A percentile compares a stretch with the other conserved stretches of the same genome.
These are phyloP conservation scores for Stereocaulon alpinum DNA, from an alignment of 495 filamentous ascomycete species.

Conservation along the genomic window DNA sequence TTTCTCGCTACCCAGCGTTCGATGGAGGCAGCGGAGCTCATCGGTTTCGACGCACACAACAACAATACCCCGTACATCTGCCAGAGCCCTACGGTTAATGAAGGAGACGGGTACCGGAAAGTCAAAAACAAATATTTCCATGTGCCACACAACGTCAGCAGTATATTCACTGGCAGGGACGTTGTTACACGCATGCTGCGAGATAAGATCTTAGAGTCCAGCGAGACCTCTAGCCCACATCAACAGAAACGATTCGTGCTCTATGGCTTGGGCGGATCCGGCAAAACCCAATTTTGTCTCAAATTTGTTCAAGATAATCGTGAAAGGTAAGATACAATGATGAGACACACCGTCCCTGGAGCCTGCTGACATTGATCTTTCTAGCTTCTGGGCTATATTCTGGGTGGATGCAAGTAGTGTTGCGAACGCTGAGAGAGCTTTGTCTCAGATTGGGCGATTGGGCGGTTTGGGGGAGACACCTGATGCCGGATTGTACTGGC, in stretches of 20 bases:
- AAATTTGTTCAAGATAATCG: slow-evolving; percentile 31
- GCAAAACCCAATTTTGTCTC: slow-evolving; percentile 32
- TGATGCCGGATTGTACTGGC: slow-evolving; percentile 27
- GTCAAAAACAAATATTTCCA: slow-evolving; percentile 14
- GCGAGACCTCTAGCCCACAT: background rate
- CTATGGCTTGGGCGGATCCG: slow-evolving; percentile 30
- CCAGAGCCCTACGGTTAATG: slow-evolving; percentile 16
- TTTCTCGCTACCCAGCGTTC: slow-evolving; percentile 7
- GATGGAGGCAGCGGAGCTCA: slow-evolving; percentile 12
- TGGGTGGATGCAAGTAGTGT: slow-evolving; percentile 33
- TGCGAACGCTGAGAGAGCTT: slow-evolving; percentile 24
- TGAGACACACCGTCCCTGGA: background rate
- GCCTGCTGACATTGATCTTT: background rate
- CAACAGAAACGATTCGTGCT: slow-evolving; percentile 27
- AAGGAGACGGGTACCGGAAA: background rate
- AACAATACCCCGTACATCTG: slow-evolving; percentile 15
- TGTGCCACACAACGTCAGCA: slow-evolving; percentile 15
- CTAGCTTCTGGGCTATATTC: slow-evolving; percentile 33
- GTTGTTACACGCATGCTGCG: slow-evolving; percentile 7
- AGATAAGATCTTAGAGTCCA: slow-evolving; percentile 1
- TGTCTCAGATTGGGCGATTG: slow-evolving; percentile 24
- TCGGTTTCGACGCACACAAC: slow-evolving; percentile 17
- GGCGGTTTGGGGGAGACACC: slow-evolving; percentile 22
- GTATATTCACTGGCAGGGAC: slow-evolving; percentile 10
- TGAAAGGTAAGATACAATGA: slow-evolving; percentile 23